Percentiles rank a stretch among this genome's conserved stretches.
Evolutionary conservation across 2,329 filamentous ascomycete genomes (phyloP).

Genomic region (Claviceps digitariae): DNA sequence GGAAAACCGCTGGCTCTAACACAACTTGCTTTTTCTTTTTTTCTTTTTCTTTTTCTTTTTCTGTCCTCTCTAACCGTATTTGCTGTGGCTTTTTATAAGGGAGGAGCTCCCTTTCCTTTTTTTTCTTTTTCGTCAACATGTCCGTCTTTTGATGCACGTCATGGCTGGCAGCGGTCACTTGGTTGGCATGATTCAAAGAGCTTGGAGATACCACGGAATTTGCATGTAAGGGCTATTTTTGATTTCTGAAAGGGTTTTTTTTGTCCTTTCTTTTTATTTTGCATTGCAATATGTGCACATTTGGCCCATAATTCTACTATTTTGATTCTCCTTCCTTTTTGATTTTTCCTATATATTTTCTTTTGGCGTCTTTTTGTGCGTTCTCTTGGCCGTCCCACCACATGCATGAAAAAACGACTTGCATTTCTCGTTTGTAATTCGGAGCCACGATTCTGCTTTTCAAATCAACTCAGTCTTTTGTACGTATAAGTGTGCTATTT

Average conservation of each 20-base stretch:
- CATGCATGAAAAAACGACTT: not conserved
- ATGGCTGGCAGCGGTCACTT: constrained; percentile 6
- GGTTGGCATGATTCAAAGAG: constrained; percentile 6
- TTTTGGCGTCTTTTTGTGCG: too few species aligned
- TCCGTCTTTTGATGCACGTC: constrained; percentile 1
- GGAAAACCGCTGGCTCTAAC: too few species aligned
- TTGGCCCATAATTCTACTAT: not conserved
- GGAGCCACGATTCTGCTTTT: not conserved
- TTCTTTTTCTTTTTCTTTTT: not conserved
- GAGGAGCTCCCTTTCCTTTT: not conserved
- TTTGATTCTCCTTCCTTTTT: not conserved
- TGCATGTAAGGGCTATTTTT: constrained; percentile 4
- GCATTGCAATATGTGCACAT: too few species aligned
- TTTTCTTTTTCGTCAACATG: not conserved
- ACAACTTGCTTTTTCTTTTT: not conserved
- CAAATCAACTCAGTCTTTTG: not conserved
- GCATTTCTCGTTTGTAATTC: not conserved
- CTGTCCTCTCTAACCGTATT: not conserved
- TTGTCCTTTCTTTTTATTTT: not conserved
- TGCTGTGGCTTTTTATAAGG: not conserved
- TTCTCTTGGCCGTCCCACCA: not conserved
- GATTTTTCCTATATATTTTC: too few species aligned
- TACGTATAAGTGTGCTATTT: not conserved
- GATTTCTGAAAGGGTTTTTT: not conserved
- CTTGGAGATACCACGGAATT: constrained; percentile 11